phyloP scores from a whole-genome alignment of 495 filamentous ascomycete species.

The Lasiosphaeris hirsuta region DNA sequence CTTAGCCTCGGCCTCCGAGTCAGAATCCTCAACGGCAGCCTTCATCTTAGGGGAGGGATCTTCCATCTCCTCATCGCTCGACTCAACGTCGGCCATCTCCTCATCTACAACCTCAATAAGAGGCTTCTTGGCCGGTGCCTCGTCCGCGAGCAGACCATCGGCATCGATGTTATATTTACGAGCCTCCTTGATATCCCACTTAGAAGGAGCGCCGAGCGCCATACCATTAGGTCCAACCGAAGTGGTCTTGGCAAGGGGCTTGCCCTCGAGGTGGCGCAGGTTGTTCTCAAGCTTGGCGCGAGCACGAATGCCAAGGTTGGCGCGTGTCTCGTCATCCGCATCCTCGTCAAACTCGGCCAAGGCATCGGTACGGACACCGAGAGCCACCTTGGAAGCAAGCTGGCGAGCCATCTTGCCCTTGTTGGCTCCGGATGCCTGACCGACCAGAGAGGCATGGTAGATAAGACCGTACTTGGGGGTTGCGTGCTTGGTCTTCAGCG shows the following conservation, averaged over 20 bases:
- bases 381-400: conserved; percentile 86
- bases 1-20: conserved; percentile 43
- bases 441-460: conserved; percentile 95
- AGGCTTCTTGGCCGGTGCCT: conserved; percentile 57
- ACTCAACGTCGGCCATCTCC: conserved; percentile 52
- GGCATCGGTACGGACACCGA: conserved; percentile 90
- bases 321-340: conserved; percentile 82
- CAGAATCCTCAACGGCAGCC: conserved; percentile 15
- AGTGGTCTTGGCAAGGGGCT: conserved; percentile 76
- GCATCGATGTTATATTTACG: conserved; percentile 94
- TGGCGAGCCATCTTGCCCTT: conserved; percentile 99
- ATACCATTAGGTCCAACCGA: conserved; percentile 71
- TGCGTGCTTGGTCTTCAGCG: conserved; percentile 98
- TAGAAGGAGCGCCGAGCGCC: conserved; percentile 53
- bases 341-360: conserved; percentile 72
- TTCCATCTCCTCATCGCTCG: conserved; percentile 27
- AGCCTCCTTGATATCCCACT: conserved; percentile 92
- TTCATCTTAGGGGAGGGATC: conserved; percentile 26
- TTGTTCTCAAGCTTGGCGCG: conserved; percentile 80
- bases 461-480: conserved; percentile 99
- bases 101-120: conserved; percentile 53
- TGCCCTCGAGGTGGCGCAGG: conserved; percentile 82
- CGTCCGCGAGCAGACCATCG: conserved; percentile 75
- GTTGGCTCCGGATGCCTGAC: conserved; percentile 93
- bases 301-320: conserved; percentile 67